These are phyloP conservation scores for Calonectria pseudoreteaudii DNA, from an alignment of 2,329 filamentous ascomycete species.

Conservation along the genomic window DNA sequence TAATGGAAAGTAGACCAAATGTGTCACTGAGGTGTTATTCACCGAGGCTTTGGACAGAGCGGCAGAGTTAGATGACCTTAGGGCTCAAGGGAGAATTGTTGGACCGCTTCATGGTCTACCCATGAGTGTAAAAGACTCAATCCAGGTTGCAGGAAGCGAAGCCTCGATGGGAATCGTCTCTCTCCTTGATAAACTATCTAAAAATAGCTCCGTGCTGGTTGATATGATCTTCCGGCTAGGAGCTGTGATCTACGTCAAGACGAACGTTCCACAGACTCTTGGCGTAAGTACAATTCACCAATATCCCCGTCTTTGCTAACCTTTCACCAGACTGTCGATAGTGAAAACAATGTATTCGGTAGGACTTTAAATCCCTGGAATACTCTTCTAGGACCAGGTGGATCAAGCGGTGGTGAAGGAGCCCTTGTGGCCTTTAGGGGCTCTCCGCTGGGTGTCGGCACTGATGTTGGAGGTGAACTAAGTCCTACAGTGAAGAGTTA, in stretches of 20 bases:
- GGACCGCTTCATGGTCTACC: no score
- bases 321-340: neutral
- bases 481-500: no score
- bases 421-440: neutral
- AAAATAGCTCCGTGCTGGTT: neutral
- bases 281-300: no score
- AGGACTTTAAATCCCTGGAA: neutral
- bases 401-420: neutral
- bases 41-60: no score
- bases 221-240: neutral
- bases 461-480: neutral
- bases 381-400: neutral
- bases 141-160: no score
- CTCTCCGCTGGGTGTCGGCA: neutral
- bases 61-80: no score
- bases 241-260: neutral
- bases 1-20: no score
- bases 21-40: no score
- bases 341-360: neutral
- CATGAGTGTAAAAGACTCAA: no score
- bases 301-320: neutral
- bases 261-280: neutral
- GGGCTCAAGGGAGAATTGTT: no score
- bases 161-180: no score
- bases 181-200: neutral